A percentile compares a stretch with the other conserved stretches of the same genome.
Conservation (phyloP, 352 stramenopile genomes). For the Paralagenidium karlingii region DNA sequence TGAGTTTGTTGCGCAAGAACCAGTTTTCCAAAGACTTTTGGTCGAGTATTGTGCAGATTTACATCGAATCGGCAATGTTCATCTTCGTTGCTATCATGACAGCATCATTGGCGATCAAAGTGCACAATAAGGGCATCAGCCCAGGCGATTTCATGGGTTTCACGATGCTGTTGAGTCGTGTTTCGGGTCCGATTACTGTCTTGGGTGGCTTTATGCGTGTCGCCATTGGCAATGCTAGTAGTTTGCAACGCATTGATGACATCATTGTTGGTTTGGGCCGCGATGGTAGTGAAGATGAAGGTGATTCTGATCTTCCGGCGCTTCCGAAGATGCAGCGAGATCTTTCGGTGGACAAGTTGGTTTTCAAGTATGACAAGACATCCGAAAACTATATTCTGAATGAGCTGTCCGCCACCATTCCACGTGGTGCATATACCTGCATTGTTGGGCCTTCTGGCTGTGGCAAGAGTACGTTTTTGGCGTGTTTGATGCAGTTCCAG, state of each 20-base stretch:
- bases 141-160: constrained; percentile 79
- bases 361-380: constrained; percentile 81
- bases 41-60: constrained; percentile 84
- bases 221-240: constrained; percentile 77
- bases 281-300: constrained; percentile 16
- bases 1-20: constrained; percentile 46
- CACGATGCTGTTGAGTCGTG: constrained; percentile 59
- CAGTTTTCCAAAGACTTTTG: constrained; percentile 85
- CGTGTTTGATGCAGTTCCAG: constrained; percentile 83
- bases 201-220: constrained; percentile 84
- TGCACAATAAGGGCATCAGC: constrained; percentile 48
- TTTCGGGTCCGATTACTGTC: constrained; percentile 72
- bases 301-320: constrained; percentile 51
- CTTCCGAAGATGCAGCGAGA: constrained; percentile 77
- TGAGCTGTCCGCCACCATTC: constrained; percentile 51
- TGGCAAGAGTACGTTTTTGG: constrained; percentile 80
- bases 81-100: constrained; percentile 85
- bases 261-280: constrained; percentile 56
- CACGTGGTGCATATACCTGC: constrained; percentile 73
- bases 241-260: constrained; percentile 77
- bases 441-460: constrained; percentile 76
- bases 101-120: constrained; percentile 71
- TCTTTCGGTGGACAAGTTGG: constrained; percentile 64
- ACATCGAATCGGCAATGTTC: constrained; percentile 85
- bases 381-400: constrained; percentile 76